A percentile compares a stretch with the other conserved stretches of the same genome.
Evolutionary conservation across 352 stramenopile species (phyloP).

Genomic region (Nothophytophthora sp.): DNA sequence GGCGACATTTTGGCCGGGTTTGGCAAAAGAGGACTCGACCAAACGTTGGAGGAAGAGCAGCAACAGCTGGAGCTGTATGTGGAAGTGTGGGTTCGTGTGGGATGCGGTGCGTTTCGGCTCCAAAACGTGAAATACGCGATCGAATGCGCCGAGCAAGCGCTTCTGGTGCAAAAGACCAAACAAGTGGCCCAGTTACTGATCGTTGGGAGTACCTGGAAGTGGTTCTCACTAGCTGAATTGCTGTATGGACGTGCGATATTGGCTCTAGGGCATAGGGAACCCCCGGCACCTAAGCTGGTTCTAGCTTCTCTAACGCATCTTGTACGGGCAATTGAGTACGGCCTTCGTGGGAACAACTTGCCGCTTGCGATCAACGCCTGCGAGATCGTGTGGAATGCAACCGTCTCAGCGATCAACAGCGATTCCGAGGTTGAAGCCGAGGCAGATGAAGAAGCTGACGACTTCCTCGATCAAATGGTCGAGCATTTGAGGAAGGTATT

Average conservation of each 20-base stretch:
- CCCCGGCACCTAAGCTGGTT: constrained; percentile 44
- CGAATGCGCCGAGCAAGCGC: constrained; percentile 46
- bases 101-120: constrained; percentile 54
- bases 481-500: constrained; percentile 23
- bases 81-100: constrained; percentile 76
- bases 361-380: constrained; percentile 46
- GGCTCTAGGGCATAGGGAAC: constrained; percentile 41
- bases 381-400: constrained; percentile 83
- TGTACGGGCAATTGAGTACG: constrained; percentile 47
- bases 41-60: constrained; percentile 53
- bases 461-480: constrained; percentile 25
- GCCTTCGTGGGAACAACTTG: constrained; percentile 8
- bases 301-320: constrained; percentile 58
- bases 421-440: constrained; percentile 16
- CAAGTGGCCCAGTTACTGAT: constrained; percentile 20
- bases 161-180: constrained; percentile 20
- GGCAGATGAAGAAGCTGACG: constrained; percentile 9
- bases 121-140: constrained; percentile 53
- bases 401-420: constrained; percentile 32
- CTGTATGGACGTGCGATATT: constrained; percentile 61
- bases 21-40: constrained; percentile 9
- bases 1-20: constrained; percentile 34
- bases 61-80: constrained; percentile 61
- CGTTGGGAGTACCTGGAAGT: constrained; percentile 48
- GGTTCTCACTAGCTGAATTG: constrained; percentile 67